phyloP scores from a whole-genome alignment of 2,329 filamentous ascomycete genomes.

The Xylaria sp. region DNA sequence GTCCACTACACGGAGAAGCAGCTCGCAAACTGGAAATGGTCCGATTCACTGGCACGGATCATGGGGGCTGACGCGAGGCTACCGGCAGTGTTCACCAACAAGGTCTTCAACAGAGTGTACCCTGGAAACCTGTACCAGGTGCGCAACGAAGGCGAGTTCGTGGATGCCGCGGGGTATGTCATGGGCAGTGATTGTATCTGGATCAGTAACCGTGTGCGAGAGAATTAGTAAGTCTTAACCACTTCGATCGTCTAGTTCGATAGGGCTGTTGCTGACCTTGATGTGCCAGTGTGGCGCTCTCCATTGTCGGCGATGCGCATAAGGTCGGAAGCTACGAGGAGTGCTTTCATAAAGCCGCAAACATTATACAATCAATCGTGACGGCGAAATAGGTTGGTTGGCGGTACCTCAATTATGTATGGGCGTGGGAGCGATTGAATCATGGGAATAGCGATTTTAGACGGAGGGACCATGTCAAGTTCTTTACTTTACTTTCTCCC shows the following conservation, averaged over 20 bases:
- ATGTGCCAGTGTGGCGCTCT: conserved; percentile 10
- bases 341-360: conserved; percentile 7
- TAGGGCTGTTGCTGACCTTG: not conserved
- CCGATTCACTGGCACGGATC: conserved; percentile 8
- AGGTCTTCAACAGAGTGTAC: conserved; percentile 17
- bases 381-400: not conserved
- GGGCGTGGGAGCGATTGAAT: too few species aligned
- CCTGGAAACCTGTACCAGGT: conserved; percentile 15
- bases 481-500: too few species aligned
- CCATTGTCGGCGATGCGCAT: conserved; percentile 11
- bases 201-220: conserved; percentile 14
- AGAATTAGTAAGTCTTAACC: conserved; percentile 11
- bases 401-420: not conserved
- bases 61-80: conserved; percentile 3
- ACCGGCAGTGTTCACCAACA: conserved; percentile 10
- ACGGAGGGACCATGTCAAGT: too few species aligned
- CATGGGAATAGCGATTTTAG: too few species aligned
- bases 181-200: conserved; percentile 16
- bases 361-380: conserved; percentile 8
- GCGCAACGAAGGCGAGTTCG: conserved; percentile 16
- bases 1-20: conserved; percentile 9
- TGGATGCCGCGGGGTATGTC: conserved; percentile 16
- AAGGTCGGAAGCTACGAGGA: conserved; percentile 13
- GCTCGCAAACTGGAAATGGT: conserved; percentile 16
- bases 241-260: not conserved